These are phyloP conservation scores for Neobulgaria alba DNA, from an alignment of 2,329 filamentous ascomycete species.

Conservation along the genomic window DNA sequence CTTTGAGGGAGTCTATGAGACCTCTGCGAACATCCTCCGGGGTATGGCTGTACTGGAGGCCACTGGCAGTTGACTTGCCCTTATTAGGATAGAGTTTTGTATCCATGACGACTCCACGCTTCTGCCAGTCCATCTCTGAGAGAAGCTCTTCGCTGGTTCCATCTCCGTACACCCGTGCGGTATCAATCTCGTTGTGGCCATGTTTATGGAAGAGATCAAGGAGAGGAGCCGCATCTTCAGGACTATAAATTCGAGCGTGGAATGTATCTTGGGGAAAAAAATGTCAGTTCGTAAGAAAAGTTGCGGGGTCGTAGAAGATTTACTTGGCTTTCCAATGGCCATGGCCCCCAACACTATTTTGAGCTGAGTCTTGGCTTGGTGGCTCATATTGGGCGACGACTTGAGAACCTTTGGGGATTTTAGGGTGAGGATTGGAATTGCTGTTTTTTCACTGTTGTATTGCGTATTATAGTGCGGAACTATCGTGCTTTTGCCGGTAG, in stretches of 20 bases:
- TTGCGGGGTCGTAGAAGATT: neutral
- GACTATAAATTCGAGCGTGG: slow-evolving; percentile 21
- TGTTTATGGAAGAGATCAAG: slow-evolving; percentile 56
- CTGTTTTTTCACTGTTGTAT: too few relatives aligned
- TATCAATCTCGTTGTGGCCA: slow-evolving; percentile 62
- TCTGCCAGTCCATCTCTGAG: slow-evolving; percentile 26
- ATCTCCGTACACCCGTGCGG: slow-evolving; percentile 36
- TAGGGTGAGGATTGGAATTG: too few relatives aligned
- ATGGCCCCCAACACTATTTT: slow-evolving; percentile 26
- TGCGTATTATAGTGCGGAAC: too few relatives aligned
- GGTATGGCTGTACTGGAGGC: slow-evolving; percentile 34
- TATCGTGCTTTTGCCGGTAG: too few relatives aligned
- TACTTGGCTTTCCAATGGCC: slow-evolving; percentile 21
- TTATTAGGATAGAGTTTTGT: slow-evolving; percentile 38
- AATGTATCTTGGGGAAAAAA: slow-evolving; percentile 12
- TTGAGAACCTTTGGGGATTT: too few relatives aligned
- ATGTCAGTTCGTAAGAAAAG: neutral
- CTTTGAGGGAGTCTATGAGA: slow-evolving; percentile 41
- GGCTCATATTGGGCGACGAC: neutral
- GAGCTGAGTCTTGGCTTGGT: slow-evolving; percentile 1
- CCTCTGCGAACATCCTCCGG: slow-evolving; percentile 40
- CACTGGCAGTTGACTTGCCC: too few relatives aligned
- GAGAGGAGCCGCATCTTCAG: slow-evolving; percentile 46
- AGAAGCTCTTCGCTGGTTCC: slow-evolving; percentile 48
- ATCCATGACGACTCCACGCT: slow-evolving; percentile 49